These are phyloP conservation scores for Fraxinus americana DNA, from an alignment of 257 asterid species.

Conservation along the genomic window DNA sequence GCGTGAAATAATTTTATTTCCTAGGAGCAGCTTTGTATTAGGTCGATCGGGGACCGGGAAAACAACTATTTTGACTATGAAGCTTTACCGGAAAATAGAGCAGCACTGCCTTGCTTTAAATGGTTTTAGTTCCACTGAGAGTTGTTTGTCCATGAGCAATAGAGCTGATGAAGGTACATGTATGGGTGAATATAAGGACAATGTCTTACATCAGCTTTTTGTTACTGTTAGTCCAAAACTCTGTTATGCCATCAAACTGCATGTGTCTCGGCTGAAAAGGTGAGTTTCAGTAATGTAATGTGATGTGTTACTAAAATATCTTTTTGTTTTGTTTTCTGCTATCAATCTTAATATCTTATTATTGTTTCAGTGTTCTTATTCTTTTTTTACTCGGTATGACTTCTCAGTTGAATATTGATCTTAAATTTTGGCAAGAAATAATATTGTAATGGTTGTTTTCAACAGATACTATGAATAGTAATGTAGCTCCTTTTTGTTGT, in stretches of 20 bases:
- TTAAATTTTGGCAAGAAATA: not conserved
- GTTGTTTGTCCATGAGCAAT: not conserved
- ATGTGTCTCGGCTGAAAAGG: slow-evolving; percentile 63
- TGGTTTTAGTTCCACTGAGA: slow-evolving; percentile 22
- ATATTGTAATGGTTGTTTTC: not conserved
- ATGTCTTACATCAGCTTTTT: slow-evolving; percentile 55
- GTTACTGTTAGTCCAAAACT: slow-evolving; percentile 80
- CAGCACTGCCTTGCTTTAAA: slow-evolving; percentile 44
- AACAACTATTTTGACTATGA: slow-evolving; percentile 72
- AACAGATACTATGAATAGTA: not conserved
- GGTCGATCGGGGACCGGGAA: no score
- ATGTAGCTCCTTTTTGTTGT: no score
- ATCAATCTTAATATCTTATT: not conserved
- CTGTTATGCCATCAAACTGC: slow-evolving; percentile 70
- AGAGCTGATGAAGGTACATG: slow-evolving; percentile 5
- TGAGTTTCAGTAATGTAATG: slow-evolving; percentile 10
- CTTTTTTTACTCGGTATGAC: not conserved
- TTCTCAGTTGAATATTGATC: not conserved
- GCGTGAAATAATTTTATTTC: slow-evolving; percentile 49
- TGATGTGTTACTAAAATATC: not conserved
- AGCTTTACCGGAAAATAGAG: slow-evolving; percentile 54
- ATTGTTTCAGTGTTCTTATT: not conserved
- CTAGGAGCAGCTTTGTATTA: slow-evolving; percentile 56
- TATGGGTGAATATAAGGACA: slow-evolving; percentile 12
- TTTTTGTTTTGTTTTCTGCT: not conserved